A percentile compares a stretch with the other conserved stretches of the same genome.
These are phyloP conservation scores for Vitellaria paradoxa DNA, from an alignment of 179 eudicot species.

Conservation along the genomic window DNA sequence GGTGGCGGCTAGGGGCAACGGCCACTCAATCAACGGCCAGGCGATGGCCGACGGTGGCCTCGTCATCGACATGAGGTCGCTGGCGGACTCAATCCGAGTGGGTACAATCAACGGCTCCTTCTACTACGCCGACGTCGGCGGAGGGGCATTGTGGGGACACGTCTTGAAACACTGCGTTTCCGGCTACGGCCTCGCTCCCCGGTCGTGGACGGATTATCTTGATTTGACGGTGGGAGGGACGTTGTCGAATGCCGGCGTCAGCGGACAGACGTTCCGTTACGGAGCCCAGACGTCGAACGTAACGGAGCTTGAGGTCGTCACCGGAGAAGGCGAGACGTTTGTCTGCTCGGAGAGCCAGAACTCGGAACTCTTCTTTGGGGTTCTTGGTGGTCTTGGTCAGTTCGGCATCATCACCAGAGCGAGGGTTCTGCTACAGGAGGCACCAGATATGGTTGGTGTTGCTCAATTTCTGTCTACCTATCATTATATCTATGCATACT, in stretches of 20 bases:
- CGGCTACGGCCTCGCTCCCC: slow-evolving; percentile 51
- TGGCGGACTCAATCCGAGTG: slow-evolving; percentile 24
- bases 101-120: slow-evolving; percentile 19
- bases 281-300: slow-evolving; percentile 83
- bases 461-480: background rate
- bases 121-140: slow-evolving; percentile 58
- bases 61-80: slow-evolving; percentile 64
- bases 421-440: slow-evolving; percentile 52
- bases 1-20: slow-evolving; percentile 83
- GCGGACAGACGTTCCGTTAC: slow-evolving; percentile 72
- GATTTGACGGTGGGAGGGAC: slow-evolving; percentile 87
- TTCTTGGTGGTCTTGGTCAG: slow-evolving; percentile 91
- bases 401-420: slow-evolving; percentile 84
- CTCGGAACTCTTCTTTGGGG: slow-evolving; percentile 54
- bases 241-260: slow-evolving; percentile 79
- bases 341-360: slow-evolving; percentile 40
- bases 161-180: slow-evolving; percentile 60
- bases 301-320: slow-evolving; percentile 75
- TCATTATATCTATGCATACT: background rate
- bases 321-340: slow-evolving; percentile 65
- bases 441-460: slow-evolving; percentile 61
- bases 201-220: slow-evolving; percentile 88
- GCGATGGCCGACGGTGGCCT: slow-evolving; percentile 66
- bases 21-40: slow-evolving; percentile 92
- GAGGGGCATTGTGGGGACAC: slow-evolving; percentile 87